Percentiles rank a stretch among this genome's conserved stretches.
These are phyloP conservation scores for Saussurea involucrata DNA, from an alignment of 129 eudicot species.

Conservation along the genomic window DNA sequence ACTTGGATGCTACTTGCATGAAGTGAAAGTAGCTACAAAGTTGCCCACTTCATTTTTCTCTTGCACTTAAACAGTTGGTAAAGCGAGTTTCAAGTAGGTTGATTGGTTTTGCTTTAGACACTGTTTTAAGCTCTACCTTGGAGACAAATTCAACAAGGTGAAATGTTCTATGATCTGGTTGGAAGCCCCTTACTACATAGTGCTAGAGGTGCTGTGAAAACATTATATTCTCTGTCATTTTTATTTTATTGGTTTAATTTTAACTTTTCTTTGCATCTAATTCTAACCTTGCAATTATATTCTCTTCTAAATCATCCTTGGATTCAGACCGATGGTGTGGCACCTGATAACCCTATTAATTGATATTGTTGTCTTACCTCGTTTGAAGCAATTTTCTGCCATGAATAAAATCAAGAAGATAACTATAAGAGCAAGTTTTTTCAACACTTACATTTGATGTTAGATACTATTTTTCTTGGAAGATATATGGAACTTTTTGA, in stretches of 20 bases:
- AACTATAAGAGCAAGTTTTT: constrained; percentile 57
- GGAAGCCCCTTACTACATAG: constrained; percentile 91
- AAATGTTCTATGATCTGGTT: constrained; percentile 64
- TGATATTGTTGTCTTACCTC: constrained; percentile 75
- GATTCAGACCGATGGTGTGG: constrained; percentile 74
- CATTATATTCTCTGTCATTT: constrained; percentile 39
- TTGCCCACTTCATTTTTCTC: too few species aligned
- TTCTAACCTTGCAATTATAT: constrained; percentile 1
- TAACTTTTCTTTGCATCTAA: neutral
- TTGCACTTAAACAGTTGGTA: too few species aligned
- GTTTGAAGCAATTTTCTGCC: constrained; percentile 90
- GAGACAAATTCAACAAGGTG: too few species aligned
- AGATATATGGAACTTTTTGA: neutral
- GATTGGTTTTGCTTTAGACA: too few species aligned
- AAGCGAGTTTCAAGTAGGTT: too few species aligned
- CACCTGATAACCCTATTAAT: constrained; percentile 88
- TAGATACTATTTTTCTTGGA: too few species aligned
- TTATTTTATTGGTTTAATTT: neutral
- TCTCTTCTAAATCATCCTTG: constrained; percentile 74
- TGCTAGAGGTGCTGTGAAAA: constrained; percentile 75
- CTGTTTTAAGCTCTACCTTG: too few species aligned
- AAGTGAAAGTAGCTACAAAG: too few species aligned
- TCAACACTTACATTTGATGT: too few species aligned
- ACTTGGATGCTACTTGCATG: too few species aligned
- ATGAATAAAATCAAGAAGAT: constrained; percentile 93